phyloP scores from a whole-genome alignment of 345 rosid genomes.

The Tarenaya hassleriana region DNA sequence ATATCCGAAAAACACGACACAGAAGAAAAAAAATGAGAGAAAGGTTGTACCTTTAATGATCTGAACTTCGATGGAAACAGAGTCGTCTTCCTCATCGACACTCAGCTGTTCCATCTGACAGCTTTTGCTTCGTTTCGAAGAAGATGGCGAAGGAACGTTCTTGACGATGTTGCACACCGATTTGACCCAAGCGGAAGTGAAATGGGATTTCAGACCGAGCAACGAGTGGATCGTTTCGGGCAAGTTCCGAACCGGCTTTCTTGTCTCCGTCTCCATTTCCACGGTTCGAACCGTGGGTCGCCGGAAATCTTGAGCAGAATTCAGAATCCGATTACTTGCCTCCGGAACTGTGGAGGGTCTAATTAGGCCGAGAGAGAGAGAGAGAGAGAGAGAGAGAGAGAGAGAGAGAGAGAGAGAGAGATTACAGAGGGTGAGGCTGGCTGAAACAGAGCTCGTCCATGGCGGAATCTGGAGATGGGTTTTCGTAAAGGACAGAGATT shows the following conservation, averaged over 20 bases:
- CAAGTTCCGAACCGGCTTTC: conserved; percentile 35
- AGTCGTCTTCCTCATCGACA: conserved; percentile 26
- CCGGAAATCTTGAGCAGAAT: conserved; percentile 5
- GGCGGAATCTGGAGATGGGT: conserved; percentile 13
- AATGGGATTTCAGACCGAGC: conserved; percentile 50
- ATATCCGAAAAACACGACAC: not conserved
- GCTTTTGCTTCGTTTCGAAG: conserved; percentile 12
- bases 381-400: too few relatives aligned
- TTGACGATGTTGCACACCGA: conserved; percentile 50
- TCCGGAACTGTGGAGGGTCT: too few relatives aligned
- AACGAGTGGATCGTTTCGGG: conserved; percentile 58
- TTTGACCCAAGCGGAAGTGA: conserved; percentile 55
- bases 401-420: too few relatives aligned
- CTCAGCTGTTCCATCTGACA: too few relatives aligned
- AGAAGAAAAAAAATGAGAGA: conserved; percentile 13
- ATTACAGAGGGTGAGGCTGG: conserved; percentile 8
- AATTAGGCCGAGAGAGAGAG: too few relatives aligned
- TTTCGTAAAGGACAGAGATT: not conserved
- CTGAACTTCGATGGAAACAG: conserved; percentile 22
- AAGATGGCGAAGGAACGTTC: conserved; percentile 22
- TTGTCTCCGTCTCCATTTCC: conserved; percentile 29
- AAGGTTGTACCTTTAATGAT: conserved; percentile 34
- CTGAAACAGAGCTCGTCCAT: conserved; percentile 23
- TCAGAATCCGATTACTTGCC: not conserved
- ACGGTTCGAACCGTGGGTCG: not conserved